phyloP scores from a whole-genome alignment of 2,329 filamentous ascomycete genomes.

The Colletotrichum ledebouriae region DNA sequence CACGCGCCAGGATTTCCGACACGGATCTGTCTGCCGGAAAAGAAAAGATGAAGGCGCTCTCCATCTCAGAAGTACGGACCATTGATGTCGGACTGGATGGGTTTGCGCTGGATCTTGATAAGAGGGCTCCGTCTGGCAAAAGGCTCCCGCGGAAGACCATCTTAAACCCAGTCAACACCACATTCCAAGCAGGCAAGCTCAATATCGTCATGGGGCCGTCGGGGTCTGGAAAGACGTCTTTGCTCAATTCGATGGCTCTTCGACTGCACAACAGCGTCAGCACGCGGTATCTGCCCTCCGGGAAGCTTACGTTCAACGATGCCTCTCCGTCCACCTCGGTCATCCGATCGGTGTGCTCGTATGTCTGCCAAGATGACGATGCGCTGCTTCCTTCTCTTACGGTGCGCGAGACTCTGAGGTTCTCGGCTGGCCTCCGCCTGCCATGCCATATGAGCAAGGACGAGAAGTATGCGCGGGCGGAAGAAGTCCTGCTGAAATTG shows the following conservation, averaged over 20 bases:
- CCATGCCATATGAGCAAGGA: conserved; percentile 77
- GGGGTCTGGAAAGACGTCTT: conserved; percentile 81
- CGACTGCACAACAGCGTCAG: conserved; percentile 72
- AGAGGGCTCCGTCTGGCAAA: conserved; percentile 66
- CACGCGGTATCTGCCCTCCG: conserved; percentile 72
- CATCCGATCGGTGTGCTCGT: conserved; percentile 79
- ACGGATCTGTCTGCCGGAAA: conserved; percentile 77
- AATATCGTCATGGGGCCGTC: conserved; percentile 88
- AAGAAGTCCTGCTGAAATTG: conserved; percentile 80
- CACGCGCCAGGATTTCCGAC: conserved; percentile 70
- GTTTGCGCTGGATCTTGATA: conserved; percentile 75
- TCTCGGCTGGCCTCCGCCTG: conserved; percentile 78
- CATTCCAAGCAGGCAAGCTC: conserved; percentile 76
- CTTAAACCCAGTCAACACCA: conserved; percentile 74
- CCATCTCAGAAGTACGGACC: conserved; percentile 65
- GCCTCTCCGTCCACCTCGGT: conserved; percentile 76
- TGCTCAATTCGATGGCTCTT: conserved; percentile 80
- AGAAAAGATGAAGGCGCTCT: conserved; percentile 73
- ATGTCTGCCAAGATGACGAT: conserved; percentile 84
- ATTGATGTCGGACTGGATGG: conserved; percentile 75
- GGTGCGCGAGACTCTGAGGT: conserved; percentile 79
- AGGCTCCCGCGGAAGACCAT: conserved; percentile 70
- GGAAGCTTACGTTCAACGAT: conserved; percentile 78
- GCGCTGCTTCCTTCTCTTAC: conserved; percentile 80
- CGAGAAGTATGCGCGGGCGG: conserved; percentile 76